These are phyloP conservation scores for Botrytis porri DNA, from an alignment of 2,329 filamentous ascomycete genomes.

Conservation along the genomic window DNA sequence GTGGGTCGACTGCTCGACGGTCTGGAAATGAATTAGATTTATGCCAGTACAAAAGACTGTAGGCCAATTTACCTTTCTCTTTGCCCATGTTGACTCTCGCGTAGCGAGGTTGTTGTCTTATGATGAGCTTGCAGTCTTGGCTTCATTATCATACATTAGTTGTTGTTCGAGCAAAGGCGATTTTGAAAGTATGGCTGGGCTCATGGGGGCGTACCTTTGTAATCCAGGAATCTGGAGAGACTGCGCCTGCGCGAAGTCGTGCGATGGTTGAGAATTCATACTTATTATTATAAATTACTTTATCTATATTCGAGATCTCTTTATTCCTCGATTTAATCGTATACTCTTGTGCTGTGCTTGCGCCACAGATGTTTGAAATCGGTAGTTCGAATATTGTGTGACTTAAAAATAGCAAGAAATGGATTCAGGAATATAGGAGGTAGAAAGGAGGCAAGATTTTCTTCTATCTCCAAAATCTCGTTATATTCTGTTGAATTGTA, in stretches of 20 bases:
- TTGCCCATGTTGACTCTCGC: constrained; percentile 69
- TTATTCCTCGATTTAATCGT: neutral
- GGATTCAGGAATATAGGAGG: neutral
- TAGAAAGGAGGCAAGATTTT: neutral
- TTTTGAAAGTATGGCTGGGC: neutral
- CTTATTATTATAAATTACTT: constrained; percentile 20
- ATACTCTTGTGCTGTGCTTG: neutral
- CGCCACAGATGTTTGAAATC: neutral
- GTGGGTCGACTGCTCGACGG: constrained; percentile 84
- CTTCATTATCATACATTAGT: constrained; percentile 40
- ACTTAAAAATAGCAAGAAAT: neutral
- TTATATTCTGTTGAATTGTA: neutral
- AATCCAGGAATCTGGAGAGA: constrained; percentile 29
- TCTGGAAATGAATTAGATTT: constrained; percentile 45
- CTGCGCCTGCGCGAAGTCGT: constrained; percentile 33
- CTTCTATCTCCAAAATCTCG: neutral
- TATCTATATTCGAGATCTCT: constrained; percentile 16
- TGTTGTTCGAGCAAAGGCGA: constrained; percentile 28
- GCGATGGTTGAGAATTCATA: constrained; percentile 25
- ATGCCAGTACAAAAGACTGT: constrained; percentile 2
- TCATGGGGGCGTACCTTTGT: constrained; percentile 27
- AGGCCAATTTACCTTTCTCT: constrained; percentile 60
- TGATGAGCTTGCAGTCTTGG: constrained; percentile 53
- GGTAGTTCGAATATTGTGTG: constrained; percentile 3
- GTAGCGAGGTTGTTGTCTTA: constrained; percentile 66